phyloP scores from a whole-genome alignment of 2,329 filamentous ascomycete genomes.

The Talaromyces sp. region DNA sequence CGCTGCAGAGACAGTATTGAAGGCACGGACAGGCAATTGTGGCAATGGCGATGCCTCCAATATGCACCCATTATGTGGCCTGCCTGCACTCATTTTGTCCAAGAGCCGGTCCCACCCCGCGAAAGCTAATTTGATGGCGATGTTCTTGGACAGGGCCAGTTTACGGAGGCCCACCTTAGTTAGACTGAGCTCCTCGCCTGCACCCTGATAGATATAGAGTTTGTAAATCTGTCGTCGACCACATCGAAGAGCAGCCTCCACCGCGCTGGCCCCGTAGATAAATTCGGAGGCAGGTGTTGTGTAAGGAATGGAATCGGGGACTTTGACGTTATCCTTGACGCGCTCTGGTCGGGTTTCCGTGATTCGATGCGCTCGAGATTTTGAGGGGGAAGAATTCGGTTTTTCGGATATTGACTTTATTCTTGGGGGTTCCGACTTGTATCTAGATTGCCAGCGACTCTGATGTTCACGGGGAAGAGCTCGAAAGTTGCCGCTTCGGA shows the following conservation, averaged over 20 bases:
- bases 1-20: constrained; percentile 56
- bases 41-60: constrained; percentile 86
- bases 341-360: constrained; percentile 34
- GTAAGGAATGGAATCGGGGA: constrained; percentile 60
- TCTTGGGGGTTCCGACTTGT: background rate
- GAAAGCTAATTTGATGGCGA: constrained; percentile 64
- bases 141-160: constrained; percentile 43
- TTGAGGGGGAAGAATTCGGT: background rate
- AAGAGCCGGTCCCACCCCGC: constrained; percentile 67
- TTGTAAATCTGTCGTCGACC: constrained; percentile 75
- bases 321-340: constrained; percentile 37
- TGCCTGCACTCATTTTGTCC: constrained; percentile 78
- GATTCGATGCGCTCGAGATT: constrained; percentile 19
- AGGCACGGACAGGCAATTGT: constrained; percentile 64
- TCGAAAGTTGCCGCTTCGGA: constrained; percentile 34
- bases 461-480: constrained; percentile 28
- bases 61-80: constrained; percentile 88
- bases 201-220: constrained; percentile 72
- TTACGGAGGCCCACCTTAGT: constrained; percentile 41
- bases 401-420: background rate
- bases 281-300: constrained; percentile 90
- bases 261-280: constrained; percentile 80
- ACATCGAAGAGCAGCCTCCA: constrained; percentile 75
- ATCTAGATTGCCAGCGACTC: constrained; percentile 4
- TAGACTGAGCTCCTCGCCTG: constrained; percentile 55